Conservation (phyloP, 2,329 filamentous ascomycete species). For the Botrytis fragariae region DNA sequence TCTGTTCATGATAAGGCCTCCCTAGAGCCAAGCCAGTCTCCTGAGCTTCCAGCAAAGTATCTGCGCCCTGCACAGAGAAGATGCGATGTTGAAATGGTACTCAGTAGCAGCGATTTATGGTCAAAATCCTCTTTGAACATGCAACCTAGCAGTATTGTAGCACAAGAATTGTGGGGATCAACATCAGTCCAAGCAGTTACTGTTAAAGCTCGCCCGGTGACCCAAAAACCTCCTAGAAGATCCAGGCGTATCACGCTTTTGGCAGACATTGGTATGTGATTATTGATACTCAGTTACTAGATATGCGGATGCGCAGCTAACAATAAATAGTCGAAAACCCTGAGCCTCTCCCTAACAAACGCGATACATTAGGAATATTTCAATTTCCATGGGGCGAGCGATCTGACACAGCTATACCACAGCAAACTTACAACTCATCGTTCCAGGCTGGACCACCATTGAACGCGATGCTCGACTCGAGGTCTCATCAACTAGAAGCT, state of each 20-base stretch:
- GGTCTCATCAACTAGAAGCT: slow-evolving; percentile 32
- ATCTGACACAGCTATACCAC: slow-evolving; percentile 52
- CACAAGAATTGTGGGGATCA: slow-evolving; percentile 36
- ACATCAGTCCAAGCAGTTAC: slow-evolving; percentile 32
- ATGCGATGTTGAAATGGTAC: slow-evolving; percentile 22
- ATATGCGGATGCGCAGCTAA: slow-evolving; percentile 1
- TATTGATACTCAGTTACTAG: neutral
- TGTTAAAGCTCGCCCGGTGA: slow-evolving; percentile 45
- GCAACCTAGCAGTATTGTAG: slow-evolving; percentile 17
- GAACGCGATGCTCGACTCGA: slow-evolving; percentile 31
- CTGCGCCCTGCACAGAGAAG: slow-evolving; percentile 33
- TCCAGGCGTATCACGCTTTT: slow-evolving; percentile 57
- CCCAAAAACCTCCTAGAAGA: slow-evolving; percentile 53
- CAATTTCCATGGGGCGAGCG: slow-evolving; percentile 65
- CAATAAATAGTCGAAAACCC: slow-evolving; percentile 52
- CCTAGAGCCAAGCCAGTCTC: slow-evolving; percentile 5
- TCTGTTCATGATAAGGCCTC: neutral
- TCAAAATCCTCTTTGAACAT: slow-evolving; percentile 27
- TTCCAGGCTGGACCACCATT: slow-evolving; percentile 27
- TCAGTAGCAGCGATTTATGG: slow-evolving; percentile 36
- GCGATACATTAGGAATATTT: slow-evolving; percentile 61
- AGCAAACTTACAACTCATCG: slow-evolving; percentile 40
- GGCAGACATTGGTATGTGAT: slow-evolving; percentile 52
- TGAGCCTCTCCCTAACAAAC: slow-evolving; percentile 55
- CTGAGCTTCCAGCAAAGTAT: slow-evolving; percentile 34